A percentile compares a stretch with the other conserved stretches of the same genome.
Evolutionary conservation across 2,329 filamentous ascomycete genomes (phyloP).

Genomic region (Teratosphaeria pseudoeucalypti): DNA sequence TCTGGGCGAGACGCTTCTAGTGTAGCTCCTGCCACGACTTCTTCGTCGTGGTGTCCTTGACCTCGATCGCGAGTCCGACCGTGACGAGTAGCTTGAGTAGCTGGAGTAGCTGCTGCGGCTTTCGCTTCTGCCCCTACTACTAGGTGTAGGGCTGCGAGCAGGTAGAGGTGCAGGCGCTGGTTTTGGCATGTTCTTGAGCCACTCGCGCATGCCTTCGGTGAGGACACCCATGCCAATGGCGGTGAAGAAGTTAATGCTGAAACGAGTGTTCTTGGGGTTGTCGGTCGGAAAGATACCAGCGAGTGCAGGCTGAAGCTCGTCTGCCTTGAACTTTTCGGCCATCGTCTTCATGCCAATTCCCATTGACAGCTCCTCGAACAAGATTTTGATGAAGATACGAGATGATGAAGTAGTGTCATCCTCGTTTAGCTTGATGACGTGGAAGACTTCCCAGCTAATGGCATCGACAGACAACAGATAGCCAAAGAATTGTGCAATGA

Average conservation of each 20-base stretch:
- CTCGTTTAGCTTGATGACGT: slow-evolving; percentile 79
- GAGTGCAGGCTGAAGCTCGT: slow-evolving; percentile 65
- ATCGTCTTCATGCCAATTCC: slow-evolving; percentile 75
- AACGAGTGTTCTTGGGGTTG: slow-evolving; percentile 79
- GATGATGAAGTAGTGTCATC: slow-evolving; percentile 94
- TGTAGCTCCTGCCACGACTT: slow-evolving; percentile 7
- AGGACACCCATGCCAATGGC: slow-evolving; percentile 91
- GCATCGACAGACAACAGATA: slow-evolving; percentile 81
- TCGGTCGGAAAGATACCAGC: slow-evolving; percentile 84
- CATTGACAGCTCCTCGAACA: slow-evolving; percentile 86
- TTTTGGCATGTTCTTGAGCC: slow-evolving; percentile 80
- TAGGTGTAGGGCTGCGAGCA: slow-evolving; percentile 37
- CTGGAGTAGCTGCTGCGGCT: slow-evolving; percentile 68
- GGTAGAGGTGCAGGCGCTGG: slow-evolving; percentile 62
- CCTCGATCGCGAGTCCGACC: slow-evolving; percentile 17
- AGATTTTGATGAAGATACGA: slow-evolving; percentile 96
- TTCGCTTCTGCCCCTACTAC: slow-evolving; percentile 49
- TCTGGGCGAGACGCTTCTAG: slow-evolving; percentile 7
- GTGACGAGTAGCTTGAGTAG: slow-evolving; percentile 58
- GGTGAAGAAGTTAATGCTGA: slow-evolving; percentile 99
- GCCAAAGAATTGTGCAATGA: slow-evolving; percentile 90
- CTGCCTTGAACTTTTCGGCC: slow-evolving; percentile 65
- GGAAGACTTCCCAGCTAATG: slow-evolving; percentile 84
- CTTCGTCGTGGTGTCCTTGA: slow-evolving; percentile 17
- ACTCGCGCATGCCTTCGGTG: slow-evolving; percentile 90